Evolutionary conservation across 371 early-diverging fungal genomes (phyloP), one percentile per base, ranked within the genome.

Genomic region (Mucor plumbeus): DNA sequence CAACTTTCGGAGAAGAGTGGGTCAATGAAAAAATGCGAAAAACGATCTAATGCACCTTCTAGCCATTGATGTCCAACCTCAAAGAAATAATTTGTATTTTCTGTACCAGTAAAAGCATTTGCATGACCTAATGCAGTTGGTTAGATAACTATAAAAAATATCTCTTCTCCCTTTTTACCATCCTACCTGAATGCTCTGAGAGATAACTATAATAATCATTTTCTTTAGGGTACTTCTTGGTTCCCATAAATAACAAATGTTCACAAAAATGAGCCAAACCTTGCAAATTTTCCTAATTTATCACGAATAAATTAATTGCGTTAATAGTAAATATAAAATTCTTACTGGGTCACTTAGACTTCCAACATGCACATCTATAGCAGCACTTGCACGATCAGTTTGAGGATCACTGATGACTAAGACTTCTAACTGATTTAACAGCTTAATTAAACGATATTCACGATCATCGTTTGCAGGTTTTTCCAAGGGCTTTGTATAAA

Each of bases 211-310:
- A 87, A 81, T 98, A 98, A 41, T 94, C 96, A 73, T 97, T 97
- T 69, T 97, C 98, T 61, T 84, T 79, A 34, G 97, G 98, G 74
- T 96, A 97, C 77, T 95, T 92, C 64, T 84, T 72, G 0, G 85
- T 87, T 33, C 88, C 88, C 96, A 97, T 91, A 77, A 97, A 97
- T 35, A 96, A 85, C 74, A 99, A 75, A 74, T 99, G 99, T 79
- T 99, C 99, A 76, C 95, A 93, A 77, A 99, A 99, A 82, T 99
- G 99, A 17, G 99, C 99, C 64, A 99, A 79, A 1, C 99, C 99
- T 68, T 91, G 91, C 50, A 91, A 77, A 41, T 88, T 80, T 61
- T 84, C 81, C 81, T 82, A 59, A 9, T 11, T 26, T 21, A 53
- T 13, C 31, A 13, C 21, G 19, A 31, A 13, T 31, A 13, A 53